Base-by-base conservation (phyloP, 768 basidiomycete genomes). In the Suillus brevipes region DNA sequence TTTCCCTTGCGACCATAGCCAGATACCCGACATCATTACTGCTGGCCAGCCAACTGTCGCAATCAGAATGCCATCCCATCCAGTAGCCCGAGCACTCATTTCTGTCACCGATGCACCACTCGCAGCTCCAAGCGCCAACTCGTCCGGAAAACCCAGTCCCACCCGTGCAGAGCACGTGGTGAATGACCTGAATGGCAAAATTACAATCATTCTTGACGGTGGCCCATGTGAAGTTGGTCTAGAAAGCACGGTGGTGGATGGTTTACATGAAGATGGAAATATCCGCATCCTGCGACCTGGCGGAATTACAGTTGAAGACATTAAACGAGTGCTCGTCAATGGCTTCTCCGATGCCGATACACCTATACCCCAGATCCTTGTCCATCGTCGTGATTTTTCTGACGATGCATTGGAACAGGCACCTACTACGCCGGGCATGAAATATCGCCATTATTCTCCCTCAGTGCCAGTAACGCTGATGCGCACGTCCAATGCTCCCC, bases 401-500 rank as follows among this genome's bases (percentile, higher is more conserved):
- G 91, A 92, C 71, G 81, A 85, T 45, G 76, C 75, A n/a, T 80
- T 91, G 64, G 92, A 94, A 74, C 80, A 82, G 45, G 85, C 88
- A 0, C 97, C 97, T 10, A 95, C 94, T 9, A 99, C 97, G 0
- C 97, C 97, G 2, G 97, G 97, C 38, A 97, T 98, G 96, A 99
- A 99, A 78, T 99, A 99, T 76, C 87, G 90, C 60, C 97, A 99
- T 78, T 99, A 99, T 75, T 91, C 96, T 28, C 97, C 97, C 2
- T 80, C 89, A 1, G 89, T 95, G 5, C 94, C 95, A 2, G 92
- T 98, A 37, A 86, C 85, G 25, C 84, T 99, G 7, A 79, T 95
- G 45, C 82, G 84, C 4, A 69, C 77, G 6, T 78, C 83, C n/a
- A 66, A 71, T 50, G 81, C 83, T 31, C 82, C 85, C 8, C 25